Evolutionary conservation across 495 filamentous ascomycete species (phyloP), one percentile per base, ranked within the genome.

Genomic region (Podospora didyma): DNA sequence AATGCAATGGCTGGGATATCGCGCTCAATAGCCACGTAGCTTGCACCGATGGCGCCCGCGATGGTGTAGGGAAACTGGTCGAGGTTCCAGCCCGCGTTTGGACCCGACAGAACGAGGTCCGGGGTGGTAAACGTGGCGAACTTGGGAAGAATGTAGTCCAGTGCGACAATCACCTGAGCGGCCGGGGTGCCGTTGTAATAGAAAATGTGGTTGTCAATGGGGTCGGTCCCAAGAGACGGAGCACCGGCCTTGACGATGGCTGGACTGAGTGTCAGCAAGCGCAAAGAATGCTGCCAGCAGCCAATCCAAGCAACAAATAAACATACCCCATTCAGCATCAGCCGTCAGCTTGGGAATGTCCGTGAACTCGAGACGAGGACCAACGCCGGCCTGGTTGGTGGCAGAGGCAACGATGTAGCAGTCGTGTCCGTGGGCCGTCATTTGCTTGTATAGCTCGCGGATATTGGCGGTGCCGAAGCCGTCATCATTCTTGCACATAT

Each of bases 141-240:
- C 19, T 59, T 73, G 19, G 79, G 78, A 7, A 81, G 69, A 41
- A 82, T 64, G 61, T 79, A 81, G 54, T 79, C 79, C 2, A 82
- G 65, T 7, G 68, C 72, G n/a, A 76, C 63, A 39, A 73, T 58
- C 3, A 67, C 66, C 46, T 70, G 72, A 1, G 73, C 64, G 0
- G 67, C 66, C 1, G 75, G 67, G 9, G 75, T 77, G 21, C 75
- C 75, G 46, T 78, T 74, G 60, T 77, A 78, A 49, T 78, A 76
- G 71, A 72, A 78, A 42, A 78, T 75, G 54, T 74, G 68, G 49
- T 49, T 50, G 58, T 78, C 71, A 9, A 60, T 62, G 10, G 73
- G 71, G 46, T 77, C 75, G 14, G 59, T 56, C 3, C 75, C 74
- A 9, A 72, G 17, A 1, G 64, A 61, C 2, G 58, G 52, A n/a